phyloP scores from a whole-genome alignment of 106 monocot species.

The Apostasia ramifera region DNA sequence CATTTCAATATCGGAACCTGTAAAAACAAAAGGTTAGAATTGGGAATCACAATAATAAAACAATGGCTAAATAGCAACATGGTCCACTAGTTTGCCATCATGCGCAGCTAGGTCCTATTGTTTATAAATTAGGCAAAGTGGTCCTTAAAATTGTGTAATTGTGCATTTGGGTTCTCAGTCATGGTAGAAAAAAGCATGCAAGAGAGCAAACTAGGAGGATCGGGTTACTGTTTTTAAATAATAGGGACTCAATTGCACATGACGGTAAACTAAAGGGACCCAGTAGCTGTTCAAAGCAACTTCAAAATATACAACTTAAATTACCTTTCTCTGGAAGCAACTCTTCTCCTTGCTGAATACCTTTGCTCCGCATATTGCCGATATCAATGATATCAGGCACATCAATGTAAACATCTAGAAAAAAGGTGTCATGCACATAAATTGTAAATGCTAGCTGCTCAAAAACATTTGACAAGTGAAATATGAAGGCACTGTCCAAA shows the following conservation, averaged over 20 bases:
- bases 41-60: neutral
- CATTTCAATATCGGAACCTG: constrained; percentile 32
- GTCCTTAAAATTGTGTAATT: too few species aligned
- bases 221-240: too few species aligned
- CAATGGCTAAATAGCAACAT: neutral
- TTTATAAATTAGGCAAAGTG: too few species aligned
- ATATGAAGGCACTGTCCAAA: neutral
- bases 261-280: too few species aligned
- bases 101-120: too few species aligned
- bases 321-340: constrained; percentile 80
- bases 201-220: too few species aligned
- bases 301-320: neutral
- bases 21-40: constrained; percentile 2
- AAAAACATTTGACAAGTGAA: neutral
- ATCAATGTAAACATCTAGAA: constrained; percentile 93
- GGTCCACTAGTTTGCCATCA: too few species aligned
- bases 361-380: constrained; percentile 79
- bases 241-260: too few species aligned
- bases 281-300: neutral
- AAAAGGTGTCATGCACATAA: neutral
- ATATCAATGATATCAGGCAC: constrained; percentile 96
- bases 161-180: too few species aligned
- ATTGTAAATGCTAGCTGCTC: neutral
- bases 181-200: too few species aligned
- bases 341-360: constrained; percentile 81